These are phyloP conservation scores for Talaromyces sp. DNA, from an alignment of 2,329 filamentous ascomycete genomes.

Conservation along the genomic window DNA sequence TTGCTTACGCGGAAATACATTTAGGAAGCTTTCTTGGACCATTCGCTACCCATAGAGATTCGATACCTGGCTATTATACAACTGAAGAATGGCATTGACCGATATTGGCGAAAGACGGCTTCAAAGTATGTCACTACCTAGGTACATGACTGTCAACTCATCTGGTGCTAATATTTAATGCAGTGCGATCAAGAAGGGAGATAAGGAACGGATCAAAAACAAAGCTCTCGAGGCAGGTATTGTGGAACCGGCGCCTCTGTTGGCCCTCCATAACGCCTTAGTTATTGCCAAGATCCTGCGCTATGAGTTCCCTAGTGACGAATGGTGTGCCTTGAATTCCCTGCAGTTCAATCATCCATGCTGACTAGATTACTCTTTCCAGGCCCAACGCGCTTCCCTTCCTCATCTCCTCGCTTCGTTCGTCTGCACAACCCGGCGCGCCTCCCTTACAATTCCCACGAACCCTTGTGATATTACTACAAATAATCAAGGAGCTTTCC, in stretches of 20 bases:
- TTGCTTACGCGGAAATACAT: not conserved
- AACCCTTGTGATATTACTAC: slow-evolving; percentile 71
- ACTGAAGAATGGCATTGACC: slow-evolving; percentile 94
- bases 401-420: slow-evolving; percentile 63
- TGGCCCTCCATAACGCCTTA: slow-evolving; percentile 85
- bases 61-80: slow-evolving; percentile 90
- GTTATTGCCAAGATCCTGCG: slow-evolving; percentile 83
- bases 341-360: not conserved
- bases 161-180: not conserved
- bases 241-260: slow-evolving; percentile 67
- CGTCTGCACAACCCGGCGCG: slow-evolving; percentile 49
- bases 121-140: slow-evolving; percentile 51
- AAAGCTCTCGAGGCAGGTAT: slow-evolving; percentile 73
- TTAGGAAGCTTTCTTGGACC: slow-evolving; percentile 77
- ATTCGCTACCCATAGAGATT: slow-evolving; percentile 69
- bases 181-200: slow-evolving; percentile 61
- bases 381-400: slow-evolving; percentile 49
- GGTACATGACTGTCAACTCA: not conserved
- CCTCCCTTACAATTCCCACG: slow-evolving; percentile 67
- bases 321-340: slow-evolving; percentile 58
- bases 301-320: slow-evolving; percentile 74
- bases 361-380: not conserved
- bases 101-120: slow-evolving; percentile 82
- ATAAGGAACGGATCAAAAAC: slow-evolving; percentile 73
- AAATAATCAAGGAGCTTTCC: slow-evolving; percentile 85